Evolutionary conservation across 169 alveolate genomes (phyloP), one percentile per base, ranked within the genome.

Genomic region (Cryptosporidium bovis): DNA sequence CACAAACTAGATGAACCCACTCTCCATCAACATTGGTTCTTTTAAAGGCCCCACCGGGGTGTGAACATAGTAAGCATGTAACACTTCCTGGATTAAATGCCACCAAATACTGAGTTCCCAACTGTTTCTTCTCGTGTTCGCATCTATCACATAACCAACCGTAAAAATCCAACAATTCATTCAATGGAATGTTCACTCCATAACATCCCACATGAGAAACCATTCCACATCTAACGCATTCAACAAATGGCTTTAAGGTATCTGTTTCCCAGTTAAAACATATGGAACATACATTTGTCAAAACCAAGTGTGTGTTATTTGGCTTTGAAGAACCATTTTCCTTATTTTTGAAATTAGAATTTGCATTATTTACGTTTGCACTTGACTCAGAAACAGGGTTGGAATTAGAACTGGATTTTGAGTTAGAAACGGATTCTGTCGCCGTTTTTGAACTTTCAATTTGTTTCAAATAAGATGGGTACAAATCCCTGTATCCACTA

Each of bases 61-160:
- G 84, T 8, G 84, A 71, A 16, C 84, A 71, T 7, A 71, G 36
- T 3, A 58, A 10, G 36, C 84, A 71, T 15, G 51, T 53, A 12
- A 71, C 58, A 56, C 69, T 71, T 56, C 84, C 84, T 33, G 84
- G 71, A 58, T 53, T 71, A 56, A 71, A 71, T 16, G 67, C 40
- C 24, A 71, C 24, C n/a, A 71, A 56, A 56, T 71, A 71, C 16
- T 71, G 84, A 7, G 84, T 71, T 20, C 84, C 84, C n/a, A 71
- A 16, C 34, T n/a, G 36, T 44, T 56, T 71, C 58, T 71, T 71
- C 36, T 71, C 84, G 20, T 31, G 58, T 40, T 71, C 84, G 58
- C 84, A 71, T 40, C 84, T 27, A 56, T 71, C 84, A 40, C 84
- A 71, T 15, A 71, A 50, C 84, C 84, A 71, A 27, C 84, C 84